phyloP scores from a whole-genome alignment of 164 flowering plant genomes.

The Liquidambar formosana region DNA sequence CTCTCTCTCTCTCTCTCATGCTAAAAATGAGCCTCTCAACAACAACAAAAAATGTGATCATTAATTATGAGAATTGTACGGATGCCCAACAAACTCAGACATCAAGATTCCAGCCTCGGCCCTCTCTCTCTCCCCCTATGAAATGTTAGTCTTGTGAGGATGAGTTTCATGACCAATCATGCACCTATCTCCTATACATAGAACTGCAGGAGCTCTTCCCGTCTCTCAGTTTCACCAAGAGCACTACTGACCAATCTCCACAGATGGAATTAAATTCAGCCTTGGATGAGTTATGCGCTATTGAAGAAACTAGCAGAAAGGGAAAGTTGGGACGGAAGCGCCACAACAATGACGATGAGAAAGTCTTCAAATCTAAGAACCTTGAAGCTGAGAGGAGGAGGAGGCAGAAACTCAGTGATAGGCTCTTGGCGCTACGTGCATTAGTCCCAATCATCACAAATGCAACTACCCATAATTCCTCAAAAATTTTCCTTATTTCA shows the following conservation, averaged over 20 bases:
- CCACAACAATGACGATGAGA: constrained; percentile 6
- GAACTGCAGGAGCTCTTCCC: not conserved
- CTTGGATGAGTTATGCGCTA: constrained; percentile 2
- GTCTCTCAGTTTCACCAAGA: not conserved
- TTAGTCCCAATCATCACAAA: constrained; percentile 83
- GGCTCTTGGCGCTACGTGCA: constrained; percentile 60
- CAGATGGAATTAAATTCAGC: constrained; percentile 14
- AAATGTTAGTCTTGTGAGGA: constrained; percentile 8
- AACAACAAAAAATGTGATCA: not conserved
- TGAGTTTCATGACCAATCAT: not conserved
- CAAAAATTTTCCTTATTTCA: not conserved
- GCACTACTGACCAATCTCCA: no score
- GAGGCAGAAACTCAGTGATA: constrained; percentile 55
- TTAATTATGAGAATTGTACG: not conserved
- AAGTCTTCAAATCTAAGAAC: constrained; percentile 64
- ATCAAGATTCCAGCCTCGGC: constrained; percentile 1
- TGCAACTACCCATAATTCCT: constrained; percentile 32
- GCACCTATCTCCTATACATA: not conserved
- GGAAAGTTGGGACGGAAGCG: constrained; percentile 7
- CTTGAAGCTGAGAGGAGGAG: constrained; percentile 72
- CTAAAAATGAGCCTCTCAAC: constrained; percentile 3
- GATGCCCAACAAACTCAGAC: not conserved
- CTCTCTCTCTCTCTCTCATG: constrained; percentile 7
- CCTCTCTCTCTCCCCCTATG: not conserved
- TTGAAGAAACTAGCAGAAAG: not conserved